Percentiles rank a stretch among this genome's conserved stretches.
Conservation (phyloP, 306 rosid genomes). For the Cucumis hystrix region DNA sequence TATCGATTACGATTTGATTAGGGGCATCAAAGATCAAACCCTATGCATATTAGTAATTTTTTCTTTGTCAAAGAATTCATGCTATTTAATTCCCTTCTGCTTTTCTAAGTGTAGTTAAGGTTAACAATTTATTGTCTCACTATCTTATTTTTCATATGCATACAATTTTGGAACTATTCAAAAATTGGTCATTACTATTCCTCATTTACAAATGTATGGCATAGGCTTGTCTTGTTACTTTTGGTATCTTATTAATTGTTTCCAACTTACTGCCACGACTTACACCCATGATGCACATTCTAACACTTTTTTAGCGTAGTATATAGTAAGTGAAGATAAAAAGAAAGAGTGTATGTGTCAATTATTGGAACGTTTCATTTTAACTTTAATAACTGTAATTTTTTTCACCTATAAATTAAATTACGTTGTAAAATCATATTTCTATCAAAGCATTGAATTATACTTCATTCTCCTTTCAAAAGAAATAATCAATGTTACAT, state of each 20-base stretch:
- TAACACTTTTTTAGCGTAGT: no score
- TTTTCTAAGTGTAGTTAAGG: neutral
- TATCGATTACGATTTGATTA: neutral
- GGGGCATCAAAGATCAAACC: neutral
- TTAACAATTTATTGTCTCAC: neutral
- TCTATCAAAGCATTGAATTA: no score
- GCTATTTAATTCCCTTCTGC: neutral
- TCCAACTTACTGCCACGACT: neutral
- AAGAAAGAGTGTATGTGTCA: no score
- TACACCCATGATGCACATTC: neutral
- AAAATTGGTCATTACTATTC: neutral
- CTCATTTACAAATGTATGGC: neutral
- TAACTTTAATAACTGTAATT: neutral
- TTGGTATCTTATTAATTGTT: neutral
- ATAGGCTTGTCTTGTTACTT: neutral
- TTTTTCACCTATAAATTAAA: neutral
- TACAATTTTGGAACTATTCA: neutral
- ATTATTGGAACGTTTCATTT: no score
- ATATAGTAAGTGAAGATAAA: no score
- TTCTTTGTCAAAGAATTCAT: neutral
- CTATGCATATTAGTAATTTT: neutral
- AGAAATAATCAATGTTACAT: no score
- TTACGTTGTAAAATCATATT: neutral
- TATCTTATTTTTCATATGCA: neutral
- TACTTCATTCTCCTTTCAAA: no score